Evolutionary conservation across 495 filamentous ascomycete species (phyloP), one percentile per base, ranked within the genome.

Genomic region (Penicillium manginii): DNA sequence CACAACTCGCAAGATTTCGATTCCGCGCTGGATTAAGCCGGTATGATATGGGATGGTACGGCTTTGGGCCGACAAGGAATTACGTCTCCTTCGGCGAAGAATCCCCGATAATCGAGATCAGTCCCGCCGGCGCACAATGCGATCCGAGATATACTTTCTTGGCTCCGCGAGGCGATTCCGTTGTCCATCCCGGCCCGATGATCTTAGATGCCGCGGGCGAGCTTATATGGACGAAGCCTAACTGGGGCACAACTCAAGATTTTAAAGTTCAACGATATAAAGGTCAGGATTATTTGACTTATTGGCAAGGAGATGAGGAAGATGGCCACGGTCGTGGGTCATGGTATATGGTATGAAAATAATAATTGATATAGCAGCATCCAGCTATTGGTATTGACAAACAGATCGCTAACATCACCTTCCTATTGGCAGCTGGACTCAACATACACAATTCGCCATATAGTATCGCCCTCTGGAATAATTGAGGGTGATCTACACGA

Each of bases 241-340:
- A 72, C 12, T 69, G 64, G 61, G 73, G 67, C 3, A 73, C 72
- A n/a, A 73, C 77, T 0, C 79, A 83, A 45, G 77, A 81, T 49
- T 72, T 82, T 54, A 73, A 74, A 55, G 70, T 81, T 1, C 78
- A 79, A 32, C 66, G 63, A 11, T 83, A 79, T 31, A 74, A 68
- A 52, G 78, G 70, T 33, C 58, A 77, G 49, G 71, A 78, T 12
- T 83, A 78, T 58, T 40, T 85, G 47, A 82, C 81, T 3, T 84
- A 80, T 53, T 85, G 82, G 83, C 74, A 81, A 46, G 81, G 82
- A 8, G 68, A 78, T 32, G 75, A 79, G 57, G 68, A 79, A 35
- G 76, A 76, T 22, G 79, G 76, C 31, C 66, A 81, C 59, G 80
- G 81, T 2, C 70, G 68, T 51, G 83, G 83, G 8, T 72, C 73